Evolutionary conservation across 129 eudicot species (phyloP), one percentile per base, ranked within the genome.

Genomic region (Lonicera japonica): DNA sequence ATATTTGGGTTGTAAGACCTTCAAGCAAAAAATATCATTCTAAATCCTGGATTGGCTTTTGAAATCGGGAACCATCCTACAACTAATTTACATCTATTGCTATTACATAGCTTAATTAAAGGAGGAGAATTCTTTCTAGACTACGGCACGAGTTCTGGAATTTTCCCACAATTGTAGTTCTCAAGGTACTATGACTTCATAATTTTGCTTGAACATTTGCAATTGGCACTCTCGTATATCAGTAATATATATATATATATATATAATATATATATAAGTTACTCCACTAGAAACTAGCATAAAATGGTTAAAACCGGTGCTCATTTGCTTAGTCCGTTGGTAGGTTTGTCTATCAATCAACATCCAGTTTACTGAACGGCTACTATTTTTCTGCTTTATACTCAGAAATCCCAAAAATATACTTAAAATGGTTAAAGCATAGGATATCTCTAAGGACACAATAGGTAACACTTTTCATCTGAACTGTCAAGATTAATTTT

Each of bases 21-120:
- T 70, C 64, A 81, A 70, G 95, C 89, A 47, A 79, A 74, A 58
- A 83, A 83, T 36, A 81, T 90, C 58, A 77, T 75, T 70, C 72
- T 90, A 20, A 86, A 90, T 72, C 97, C 97, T 7, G 95, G 95
- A 34, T 58, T 90, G 65, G 97, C 97, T 21, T 86, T 90, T 79
- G 97, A 95, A 81, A 90, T 95, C n/a, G 97, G 97, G 60, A 95
- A 90, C 75, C 97, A 90, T 63, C 85, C 97, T 13, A 86, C 95
- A 9, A 90, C 97, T 56, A 90, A 86, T 56, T 61, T 90, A 78
- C 86, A 95, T 75, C 73, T 90, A 12, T 69, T 78, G 61, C 74
- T 86, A 63, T 74, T 90, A 58, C 95, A 70, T 51, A 43, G 62
- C 10, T 57, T 73, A 62, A 75, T 90, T 56, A 90, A 83, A 73